Base-by-base conservation (phyloP, 192 early-diverging fungal genomes). In the Coemansia sp. region DNA sequence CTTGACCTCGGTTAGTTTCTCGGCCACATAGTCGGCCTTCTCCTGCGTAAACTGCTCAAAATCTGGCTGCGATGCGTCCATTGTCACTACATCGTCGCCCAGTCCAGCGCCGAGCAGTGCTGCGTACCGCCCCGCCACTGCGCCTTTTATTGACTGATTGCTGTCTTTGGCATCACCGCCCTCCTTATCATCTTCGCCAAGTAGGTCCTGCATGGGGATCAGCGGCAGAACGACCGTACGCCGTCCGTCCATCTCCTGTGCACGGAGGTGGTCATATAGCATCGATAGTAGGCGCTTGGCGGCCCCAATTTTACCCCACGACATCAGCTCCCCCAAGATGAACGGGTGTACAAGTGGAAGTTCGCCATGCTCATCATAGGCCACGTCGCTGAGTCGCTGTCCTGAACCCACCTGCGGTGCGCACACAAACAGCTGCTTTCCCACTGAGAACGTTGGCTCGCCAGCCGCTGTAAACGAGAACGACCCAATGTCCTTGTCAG, bases 391-490 rank as follows among this genome's bases (percentile, higher is more conserved):
- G 3, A 75, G 44, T 3, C 21, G 28, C 27, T 39, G 33, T 31
- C 53, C 56, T 7, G 50, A 37, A n/a, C 47, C 37, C 31, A 67
- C 14, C 18, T 19, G 12, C 17, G 54, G 51, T 18, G 69, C 37
- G 19, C 51, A 49, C 1, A 61, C 45, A 25, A 73, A 23, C 23
- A 75, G 51, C 53, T 64, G 51, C 16, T 47, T 38, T 14, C 30
- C 65, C 11, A 75, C 32, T 22, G 71, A 67, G 56, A 75, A 75
- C 3, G 56, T 68, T 7, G 71, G 71, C 22, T 62, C 60, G 6
- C 71, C 71, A 9, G 53, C 42, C 16, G 51, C 55, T 7, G 71
- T 75, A 46, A 75, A 75, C 23, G 71, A 75, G 40, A 75, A 75
- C 23, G 71, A 75, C 5, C 60, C 71, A 33, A 75, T 58, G 19